Base-by-base conservation (phyloP, 2,329 filamentous ascomycete genomes). In the Fusarium anguioides region DNA sequence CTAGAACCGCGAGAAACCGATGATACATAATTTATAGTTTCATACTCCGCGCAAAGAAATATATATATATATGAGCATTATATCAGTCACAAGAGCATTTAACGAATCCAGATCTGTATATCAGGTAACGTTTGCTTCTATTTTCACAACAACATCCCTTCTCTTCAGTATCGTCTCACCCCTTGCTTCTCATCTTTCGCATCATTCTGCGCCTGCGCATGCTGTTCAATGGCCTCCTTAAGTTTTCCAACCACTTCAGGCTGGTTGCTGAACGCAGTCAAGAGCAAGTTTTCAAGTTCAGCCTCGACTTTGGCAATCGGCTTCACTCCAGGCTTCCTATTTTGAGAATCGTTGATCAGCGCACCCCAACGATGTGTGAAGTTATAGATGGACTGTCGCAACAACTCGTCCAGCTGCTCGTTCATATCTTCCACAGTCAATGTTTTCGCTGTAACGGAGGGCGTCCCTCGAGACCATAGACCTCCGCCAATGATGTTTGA, bases 331-430 rank as follows among this genome's bases (percentile, higher is more conserved):
- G 81, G 76, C 71, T 83, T 85, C 33, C 79, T 76, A 24, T 79
- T 79, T 52, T 77, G 78, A 3, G 84, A 82, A 7, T 86, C 84
- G 39, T 84, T 82, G 39, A 85, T 78, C 53, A 86, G 72, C 5
- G 78, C 78, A 5, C 83, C 84, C 84, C 87, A 90, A 35, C 86
- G 81, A 73, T 85, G 85, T 17, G 88, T 89, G 61, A 90, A 90
- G 3, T 82, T 83, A 37, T 86, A 87, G 52, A 90, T 90, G 46
- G 84, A 86, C 74, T 88, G 85, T 49, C 88, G 80, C 24, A 90
- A 77, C 60, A 89, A 75, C 69, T 88, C 87, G 65, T 90, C 88
- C 53, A 90, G 75, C 74, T 89, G 87, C 76, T 90, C 88, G 64
- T 85, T 86, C 70, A 88, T 88, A 69, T 90, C 87, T 58, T 89